These are phyloP conservation scores for Eucalyptus paniculata DNA, from an alignment of 345 rosid species.

Conservation along the genomic window DNA sequence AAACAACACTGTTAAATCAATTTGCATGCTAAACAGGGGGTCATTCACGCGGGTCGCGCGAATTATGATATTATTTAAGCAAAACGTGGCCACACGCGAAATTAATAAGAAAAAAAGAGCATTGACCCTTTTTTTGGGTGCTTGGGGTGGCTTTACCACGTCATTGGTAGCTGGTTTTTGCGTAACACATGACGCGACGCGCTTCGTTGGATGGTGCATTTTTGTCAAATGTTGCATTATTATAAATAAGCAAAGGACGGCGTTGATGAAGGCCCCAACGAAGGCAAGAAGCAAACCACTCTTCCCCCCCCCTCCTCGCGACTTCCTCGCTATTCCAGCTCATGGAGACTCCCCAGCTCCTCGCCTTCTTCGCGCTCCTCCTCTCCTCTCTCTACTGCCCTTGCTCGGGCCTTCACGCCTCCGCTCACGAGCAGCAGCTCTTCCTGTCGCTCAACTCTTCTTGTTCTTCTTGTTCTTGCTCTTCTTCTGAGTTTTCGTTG, in stretches of 20 bases:
- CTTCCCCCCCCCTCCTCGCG: too few relatives aligned
- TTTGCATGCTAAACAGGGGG: background rate
- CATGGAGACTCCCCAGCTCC: background rate
- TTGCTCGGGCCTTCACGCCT: background rate
- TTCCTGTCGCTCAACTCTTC: background rate
- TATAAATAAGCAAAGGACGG: background rate
- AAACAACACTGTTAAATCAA: background rate
- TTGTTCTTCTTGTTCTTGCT: background rate
- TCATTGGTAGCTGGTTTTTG: background rate
- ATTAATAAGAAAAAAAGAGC: too few relatives aligned
- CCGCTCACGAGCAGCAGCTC: background rate
- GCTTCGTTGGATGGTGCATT: background rate
- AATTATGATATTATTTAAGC: background rate
- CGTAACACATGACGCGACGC: background rate
- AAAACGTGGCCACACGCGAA: background rate
- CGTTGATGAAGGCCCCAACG: background rate
- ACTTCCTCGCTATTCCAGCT: background rate
- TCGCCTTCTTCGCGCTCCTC: background rate
- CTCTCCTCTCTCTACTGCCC: background rate
- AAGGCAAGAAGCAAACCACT: background rate
- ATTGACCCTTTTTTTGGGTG: background rate
- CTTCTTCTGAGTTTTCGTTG: background rate
- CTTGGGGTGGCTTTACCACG: background rate
- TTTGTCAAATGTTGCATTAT: background rate
- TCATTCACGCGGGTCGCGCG: background rate